Evolutionary conservation across 2,329 filamentous ascomycete species (phyloP), one percentile per base, ranked within the genome.

Genomic region (Ramularia endophylla): DNA sequence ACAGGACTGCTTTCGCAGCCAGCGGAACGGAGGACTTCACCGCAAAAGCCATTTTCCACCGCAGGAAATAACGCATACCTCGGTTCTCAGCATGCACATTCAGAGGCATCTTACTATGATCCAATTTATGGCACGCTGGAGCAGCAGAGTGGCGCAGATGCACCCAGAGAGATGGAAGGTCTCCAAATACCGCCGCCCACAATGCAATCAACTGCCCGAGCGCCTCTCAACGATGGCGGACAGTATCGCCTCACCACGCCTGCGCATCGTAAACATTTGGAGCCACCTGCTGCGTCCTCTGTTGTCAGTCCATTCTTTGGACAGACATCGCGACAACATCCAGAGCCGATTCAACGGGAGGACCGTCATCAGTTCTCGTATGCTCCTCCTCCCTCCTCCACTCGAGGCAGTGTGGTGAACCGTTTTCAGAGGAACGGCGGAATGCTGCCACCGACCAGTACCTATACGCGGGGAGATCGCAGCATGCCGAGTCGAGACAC

Each of bases 281-380:
- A 44, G 17, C 45, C 36, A 25, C 43, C 42, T 7, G 38, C 44
- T 0, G 20, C 27, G 1, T 36, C 59, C 29, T 55, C 55, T 6
- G 60, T 67, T 40, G 55, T 62, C 53, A 69, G 65, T 60, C 63
- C 65, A 8, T 66, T 66, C 47, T 67, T 68, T 47, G 51, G 38
- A 16, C 38, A 37, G 11, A 4, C 22, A 32, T 17, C 40, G 5
- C 11, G 27, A 15, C 20, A 15, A 9, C n/a, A 36, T 19, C 31
- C 31, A 27, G 22, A 32, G 18, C 11, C 15, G 5, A 27, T 19
- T 12, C 30, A 31, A 28, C 36, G 37, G 11, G 6, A 6, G 22
- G 22, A 25, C 11, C 22, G 22, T 25, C 6, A 25, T 6, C 11
- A 25, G 6, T 25, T 11, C 22, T 6, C 22, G 22, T 11, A 25